Conservation (phyloP, 2,329 filamentous ascomycete species). For the Trichophyton benhamiae region DNA sequence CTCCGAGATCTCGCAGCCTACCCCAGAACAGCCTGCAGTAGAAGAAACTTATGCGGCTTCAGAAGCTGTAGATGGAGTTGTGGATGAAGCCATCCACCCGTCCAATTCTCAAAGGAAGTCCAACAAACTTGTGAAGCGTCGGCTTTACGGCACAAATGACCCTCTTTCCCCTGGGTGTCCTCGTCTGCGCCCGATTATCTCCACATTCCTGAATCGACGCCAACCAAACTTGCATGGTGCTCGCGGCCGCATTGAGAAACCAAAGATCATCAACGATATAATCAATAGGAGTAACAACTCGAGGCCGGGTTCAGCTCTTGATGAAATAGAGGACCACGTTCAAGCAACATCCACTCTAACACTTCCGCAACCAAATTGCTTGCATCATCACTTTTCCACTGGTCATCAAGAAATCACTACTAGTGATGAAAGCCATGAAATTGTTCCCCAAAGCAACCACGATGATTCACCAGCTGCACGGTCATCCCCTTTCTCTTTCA, state of each 20-base stretch:
- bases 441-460: not conserved
- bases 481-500: not conserved
- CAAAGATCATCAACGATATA: constrained; percentile 5
- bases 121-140: constrained; percentile 6
- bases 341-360: not conserved
- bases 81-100: not conserved
- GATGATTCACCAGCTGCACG: not conserved
- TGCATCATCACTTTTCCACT: not conserved
- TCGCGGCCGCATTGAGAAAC: constrained; percentile 11
- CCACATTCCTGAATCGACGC: constrained; percentile 5
- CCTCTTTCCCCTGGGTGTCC: not conserved
- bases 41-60: not conserved
- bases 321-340: not conserved
- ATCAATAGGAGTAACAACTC: not conserved
- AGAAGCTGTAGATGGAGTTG: too few species aligned
- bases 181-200: not conserved
- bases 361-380: not conserved
- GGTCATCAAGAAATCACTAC: not conserved
- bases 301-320: not conserved
- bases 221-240: constrained; percentile 9
- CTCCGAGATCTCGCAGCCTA: not conserved
- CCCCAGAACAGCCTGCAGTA: not conserved
- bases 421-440: not conserved
- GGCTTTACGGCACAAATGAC: not conserved
- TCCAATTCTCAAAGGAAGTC: not conserved